These are phyloP conservation scores for Sinapis alba DNA, from an alignment of 441 rosid species.

Conservation along the genomic window DNA sequence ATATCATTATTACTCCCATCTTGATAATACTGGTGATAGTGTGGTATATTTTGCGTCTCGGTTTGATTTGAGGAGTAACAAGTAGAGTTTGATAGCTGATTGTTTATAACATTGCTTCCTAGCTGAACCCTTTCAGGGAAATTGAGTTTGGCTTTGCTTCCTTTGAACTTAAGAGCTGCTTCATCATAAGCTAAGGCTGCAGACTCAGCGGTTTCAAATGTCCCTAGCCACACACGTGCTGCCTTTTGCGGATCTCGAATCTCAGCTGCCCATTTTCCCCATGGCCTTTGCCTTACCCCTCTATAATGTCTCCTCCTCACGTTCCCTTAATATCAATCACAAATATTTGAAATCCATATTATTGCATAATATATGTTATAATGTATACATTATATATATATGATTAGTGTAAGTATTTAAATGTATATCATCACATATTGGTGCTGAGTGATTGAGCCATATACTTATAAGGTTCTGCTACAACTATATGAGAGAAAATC, in stretches of 20 bases:
- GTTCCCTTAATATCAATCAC: slow-evolving; percentile 41
- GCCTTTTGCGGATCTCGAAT: slow-evolving; percentile 86
- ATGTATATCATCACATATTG: not conserved
- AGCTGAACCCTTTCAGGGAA: slow-evolving; percentile 83
- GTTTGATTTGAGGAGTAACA: slow-evolving; percentile 27
- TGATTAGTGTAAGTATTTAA: not conserved
- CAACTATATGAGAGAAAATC: not conserved
- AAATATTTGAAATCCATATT: not conserved
- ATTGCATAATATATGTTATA: no score
- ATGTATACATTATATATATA: no score
- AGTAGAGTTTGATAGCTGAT: slow-evolving; percentile 20
- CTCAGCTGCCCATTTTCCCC: slow-evolving; percentile 94
- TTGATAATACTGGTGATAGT: slow-evolving; percentile 36
- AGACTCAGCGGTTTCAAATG: slow-evolving; percentile 82
- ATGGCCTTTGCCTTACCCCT: slow-evolving; percentile 94
- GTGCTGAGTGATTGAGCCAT: not conserved
- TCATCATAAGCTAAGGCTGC: slow-evolving; percentile 90
- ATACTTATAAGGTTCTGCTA: not conserved
- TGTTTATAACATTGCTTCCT: not conserved
- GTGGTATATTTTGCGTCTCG: slow-evolving; percentile 20
- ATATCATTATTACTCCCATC: slow-evolving; percentile 31
- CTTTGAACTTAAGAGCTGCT: slow-evolving; percentile 90
- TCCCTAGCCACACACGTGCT: slow-evolving; percentile 91
- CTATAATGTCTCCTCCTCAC: slow-evolving; percentile 65
- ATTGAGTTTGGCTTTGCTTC: slow-evolving; percentile 91